Percentiles rank a stretch among this genome's conserved stretches.
phyloP scores from a whole-genome alignment of 257 asterid genomes.

The Solanum pimpinellifolium region DNA sequence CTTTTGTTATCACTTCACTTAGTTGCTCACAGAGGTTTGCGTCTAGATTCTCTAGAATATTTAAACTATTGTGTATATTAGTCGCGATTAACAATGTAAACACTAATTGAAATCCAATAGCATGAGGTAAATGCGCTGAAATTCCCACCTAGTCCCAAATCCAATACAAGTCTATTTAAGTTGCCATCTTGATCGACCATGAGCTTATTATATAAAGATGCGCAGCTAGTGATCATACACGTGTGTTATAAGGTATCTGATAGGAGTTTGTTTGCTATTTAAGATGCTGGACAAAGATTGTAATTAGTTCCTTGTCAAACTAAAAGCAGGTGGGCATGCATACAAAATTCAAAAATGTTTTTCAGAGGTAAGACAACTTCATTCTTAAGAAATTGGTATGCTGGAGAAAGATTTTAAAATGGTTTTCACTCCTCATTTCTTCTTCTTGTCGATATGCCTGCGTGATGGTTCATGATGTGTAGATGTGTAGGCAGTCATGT shows the following conservation, averaged over 20 bases:
- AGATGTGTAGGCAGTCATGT: not conserved
- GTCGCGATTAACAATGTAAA: not conserved
- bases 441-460: not conserved
- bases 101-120: not conserved
- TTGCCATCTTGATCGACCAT: not conserved
- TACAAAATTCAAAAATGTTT: not conserved
- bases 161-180: not conserved
- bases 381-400: not conserved
- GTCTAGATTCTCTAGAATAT: not conserved
- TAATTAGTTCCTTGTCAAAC: not conserved
- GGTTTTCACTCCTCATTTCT: not conserved
- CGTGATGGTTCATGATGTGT: not conserved
- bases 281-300: not conserved
- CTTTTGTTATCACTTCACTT: not conserved
- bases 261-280: not conserved
- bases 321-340: not conserved
- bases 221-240: not conserved
- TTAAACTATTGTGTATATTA: not conserved
- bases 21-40: not conserved
- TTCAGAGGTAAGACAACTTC: not conserved
- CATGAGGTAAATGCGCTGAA: not conserved
- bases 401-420: not conserved
- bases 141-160: not conserved
- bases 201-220: not conserved
- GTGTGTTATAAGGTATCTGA: not conserved